Evolutionary conservation across 768 basidiomycete genomes (phyloP), one percentile per base, ranked within the genome.

Genomic region (Trametes cubensis): DNA sequence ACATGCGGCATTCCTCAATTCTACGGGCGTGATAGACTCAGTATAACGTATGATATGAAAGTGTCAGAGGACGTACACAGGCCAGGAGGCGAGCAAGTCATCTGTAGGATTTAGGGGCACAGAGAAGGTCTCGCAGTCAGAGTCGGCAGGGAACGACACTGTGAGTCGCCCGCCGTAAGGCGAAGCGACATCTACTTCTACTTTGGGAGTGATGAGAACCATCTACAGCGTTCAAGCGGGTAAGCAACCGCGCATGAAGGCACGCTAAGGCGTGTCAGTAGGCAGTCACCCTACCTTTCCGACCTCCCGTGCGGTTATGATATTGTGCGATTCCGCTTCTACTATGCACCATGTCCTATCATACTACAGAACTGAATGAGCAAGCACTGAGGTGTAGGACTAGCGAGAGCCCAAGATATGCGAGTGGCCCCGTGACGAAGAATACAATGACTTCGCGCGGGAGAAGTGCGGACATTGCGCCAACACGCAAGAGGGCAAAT

Each of bases 271-370:
- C 34, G 34, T 10, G 13, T 13, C 25, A 6, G 30, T n/a, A 46
- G 26, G 48, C 64, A 23, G 4, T 15, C 3, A 13, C 3, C 75
- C 17, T 68, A 85, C 90, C 80, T 86, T 85, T 25, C 83, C 65
- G 38, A 83, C 72, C 58, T 86, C 83, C 53, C 90, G 81, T 6
- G 90, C 90, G 2, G 90, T 93, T 45, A 92, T 75, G 23, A 89
- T 79, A 4, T 69, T 68, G 46, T 83, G 75, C 6, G 78, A 82
- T 10, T 76, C 74, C 3, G 80, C 80, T 64, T 87, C 86, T 51
- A 90, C 78, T 67, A 92, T 80, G 63, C 84, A 86, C 84, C 89
- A 90, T 72, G 75, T 79, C 64, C 90, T 80, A 68, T 92, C 90
- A 70, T 87, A 79, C 89, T 92, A 63, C n/a, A 10, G 1, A 15